Evolutionary conservation across 768 basidiomycete species (phyloP).

Genomic region (Phaeotremella fagi): DNA sequence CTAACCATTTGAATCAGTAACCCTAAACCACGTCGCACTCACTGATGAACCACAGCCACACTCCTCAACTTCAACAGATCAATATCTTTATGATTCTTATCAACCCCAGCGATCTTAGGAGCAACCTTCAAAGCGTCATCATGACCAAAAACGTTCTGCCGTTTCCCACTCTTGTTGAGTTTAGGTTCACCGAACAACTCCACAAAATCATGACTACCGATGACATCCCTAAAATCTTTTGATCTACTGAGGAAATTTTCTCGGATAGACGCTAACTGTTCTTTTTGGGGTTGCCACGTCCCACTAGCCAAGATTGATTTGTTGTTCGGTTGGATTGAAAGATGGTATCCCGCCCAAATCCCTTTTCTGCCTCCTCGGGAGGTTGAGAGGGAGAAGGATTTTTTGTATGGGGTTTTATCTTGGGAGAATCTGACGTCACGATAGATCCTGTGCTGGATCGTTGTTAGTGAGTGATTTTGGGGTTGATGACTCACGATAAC

Average conservation of each 20-base stretch:
- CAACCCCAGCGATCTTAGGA: constrained; percentile 83
- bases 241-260: constrained; percentile 63
- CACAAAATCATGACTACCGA: constrained; percentile 68
- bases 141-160: constrained; percentile 74
- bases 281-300: constrained; percentile 54
- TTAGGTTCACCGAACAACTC: constrained; percentile 67
- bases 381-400: constrained; percentile 70
- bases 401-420: constrained; percentile 95
- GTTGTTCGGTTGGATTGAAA: constrained; percentile 52
- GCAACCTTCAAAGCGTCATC: constrained; percentile 87
- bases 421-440: constrained; percentile 91
- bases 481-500: constrained; percentile 53
- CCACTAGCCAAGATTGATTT: constrained; percentile 74
- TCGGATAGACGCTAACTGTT: constrained; percentile 74
- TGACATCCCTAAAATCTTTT: constrained; percentile 60
- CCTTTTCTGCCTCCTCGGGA: constrained; percentile 88
- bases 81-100: constrained; percentile 82
- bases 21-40: no score
- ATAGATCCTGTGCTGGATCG: constrained; percentile 69
- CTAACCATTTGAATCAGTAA: constrained; percentile 47
- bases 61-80: constrained; percentile 81
- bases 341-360: constrained; percentile 77
- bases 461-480: neutral
- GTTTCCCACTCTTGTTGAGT: constrained; percentile 57
- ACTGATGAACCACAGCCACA: constrained; percentile 66